Base-by-base conservation (phyloP, 208 protist genomes). In the Acanthamoeba lugdunensis region DNA sequence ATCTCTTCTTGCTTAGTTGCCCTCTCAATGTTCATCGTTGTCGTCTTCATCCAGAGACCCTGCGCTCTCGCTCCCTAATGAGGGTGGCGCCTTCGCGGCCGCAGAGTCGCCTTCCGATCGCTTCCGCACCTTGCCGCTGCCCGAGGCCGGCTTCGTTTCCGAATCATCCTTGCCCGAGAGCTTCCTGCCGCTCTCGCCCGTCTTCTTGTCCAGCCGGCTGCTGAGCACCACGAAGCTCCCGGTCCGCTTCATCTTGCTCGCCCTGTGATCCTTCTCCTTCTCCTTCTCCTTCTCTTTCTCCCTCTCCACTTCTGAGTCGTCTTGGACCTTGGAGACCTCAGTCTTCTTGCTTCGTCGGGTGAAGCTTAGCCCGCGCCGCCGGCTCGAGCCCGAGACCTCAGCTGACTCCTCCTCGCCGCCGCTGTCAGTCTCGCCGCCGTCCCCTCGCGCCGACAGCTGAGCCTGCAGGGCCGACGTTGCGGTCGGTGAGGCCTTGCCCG, bases 191-290 rank as follows among this genome's bases (percentile, higher is more conserved):
- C 71, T 79, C 71, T 50, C 28, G 37, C 71, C 37, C 33, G 33
- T 45, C 71, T 79, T 79, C 30, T 79, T 79, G 33, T 79, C 71
- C 30, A 79, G 28, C 37, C 71, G 11, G 71, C 71, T 79, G 69
- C 71, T 48, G 33, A 79, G 28, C n/a, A 79, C 37, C 16, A 79
- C 30, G 71, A 79, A 79, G 71, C 71, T 79, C 4, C 71, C 71
- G 37, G 3, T 79, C 11, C 71, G 71, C 30, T 79, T 79, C 71
- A 79, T 79, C 71, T 79, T 79, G 71, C 30, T 45, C 8, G n/a
- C 37, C 13, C 13, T 48, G 71, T 13, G 48, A 28, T 79, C 71
- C 71, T 79, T 48, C 14, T 79, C 37, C 33, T 18, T 8, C 14
- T 45, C 71, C 28, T 50, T 28, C 4, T 45, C 71, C 5, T 79